These are phyloP conservation scores for Lipomyces japonicus DNA, from an alignment of 805 yeast genomes.

Conservation along the genomic window DNA sequence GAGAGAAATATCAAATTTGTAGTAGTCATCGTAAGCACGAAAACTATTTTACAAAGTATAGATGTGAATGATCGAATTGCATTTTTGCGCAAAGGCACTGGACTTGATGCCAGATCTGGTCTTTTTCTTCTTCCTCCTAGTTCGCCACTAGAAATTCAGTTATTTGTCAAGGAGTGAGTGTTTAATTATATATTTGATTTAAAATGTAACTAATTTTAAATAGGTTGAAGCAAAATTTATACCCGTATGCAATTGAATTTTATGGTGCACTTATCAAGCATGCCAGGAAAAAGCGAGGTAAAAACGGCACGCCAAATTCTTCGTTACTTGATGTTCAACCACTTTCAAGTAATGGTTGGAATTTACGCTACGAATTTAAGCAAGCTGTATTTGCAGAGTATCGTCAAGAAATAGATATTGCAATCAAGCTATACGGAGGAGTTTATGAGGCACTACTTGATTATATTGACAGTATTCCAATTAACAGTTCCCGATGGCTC, in stretches of 20 bases:
- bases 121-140: conserved; percentile 45
- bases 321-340: conserved; percentile 24
- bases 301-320: conserved; percentile 19
- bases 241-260: conserved; percentile 45
- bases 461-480: conserved; percentile 36
- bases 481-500: conserved; percentile 39
- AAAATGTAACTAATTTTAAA: not conserved
- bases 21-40: conserved; percentile 39
- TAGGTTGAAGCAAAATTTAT: conserved; percentile 40
- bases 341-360: conserved; percentile 42
- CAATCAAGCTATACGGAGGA: conserved; percentile 50
- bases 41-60: conserved; percentile 31
- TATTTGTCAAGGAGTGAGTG: conserved; percentile 38
- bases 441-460: conserved; percentile 52
- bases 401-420: conserved; percentile 46
- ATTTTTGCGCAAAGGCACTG: conserved; percentile 43
- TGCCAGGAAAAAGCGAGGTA: conserved; percentile 41
- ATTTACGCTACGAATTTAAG: conserved; percentile 51
- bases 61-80: conserved; percentile 40
- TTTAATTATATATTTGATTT: not conserved
- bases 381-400: conserved; percentile 50
- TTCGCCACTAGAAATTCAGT: conserved; percentile 41
- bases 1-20: conserved; percentile 38
- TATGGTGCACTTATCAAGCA: conserved; percentile 44
- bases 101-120: conserved; percentile 46